Evolutionary conservation across 75 land plant genomes (phyloP), one percentile per base, ranked within the genome.

Genomic region (Sequoia sempervirens): DNA sequence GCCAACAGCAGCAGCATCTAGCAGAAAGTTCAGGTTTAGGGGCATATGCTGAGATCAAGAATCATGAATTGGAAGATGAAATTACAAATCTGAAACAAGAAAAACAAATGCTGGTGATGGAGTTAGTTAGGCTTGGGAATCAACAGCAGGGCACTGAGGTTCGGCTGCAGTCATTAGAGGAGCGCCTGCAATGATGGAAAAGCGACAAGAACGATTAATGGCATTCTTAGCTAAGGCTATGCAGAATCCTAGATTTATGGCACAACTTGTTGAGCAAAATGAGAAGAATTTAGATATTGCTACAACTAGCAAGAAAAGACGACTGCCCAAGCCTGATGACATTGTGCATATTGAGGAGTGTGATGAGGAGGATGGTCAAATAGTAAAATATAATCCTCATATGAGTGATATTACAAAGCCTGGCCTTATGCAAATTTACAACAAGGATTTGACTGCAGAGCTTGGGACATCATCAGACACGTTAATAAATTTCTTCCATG

Each of bases 1-100:
- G 92, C 82, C 66, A 87, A 5, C 90, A 88, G 26, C 89, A 82
- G 40, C 85, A 73, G 58, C 78, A 88, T 26, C 30, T 32, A n/a
- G 84, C 52, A 15, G 92, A 86, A n/a, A 17, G 18, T 37, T 43
- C 17, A 11, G 23, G 26, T 69, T 36, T 32, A 46, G 54, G 86
- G 38, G 26, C 78, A 38, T 75, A 40, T 86, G 84, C 92, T 4
- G 97, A 90, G 56, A 83, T 93, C 82, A 85, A 89, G 58, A 61
- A 61, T 61, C 64, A 12, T 54, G 89, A 89, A 26, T 86, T 95
- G 41, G 94, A 95, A 45, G 95, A 91, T 80, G 92, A 95, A 73
- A 93, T 93, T 83, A 91, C 92, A 32, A 87, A 83, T 85, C 88
- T 95, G 5, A 84, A 85, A 68, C 87, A 83, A 53, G 95, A 95